Evolutionary conservation across 2,329 filamentous ascomycete species (phyloP).

Genomic region (Claviceps humidiphila): DNA sequence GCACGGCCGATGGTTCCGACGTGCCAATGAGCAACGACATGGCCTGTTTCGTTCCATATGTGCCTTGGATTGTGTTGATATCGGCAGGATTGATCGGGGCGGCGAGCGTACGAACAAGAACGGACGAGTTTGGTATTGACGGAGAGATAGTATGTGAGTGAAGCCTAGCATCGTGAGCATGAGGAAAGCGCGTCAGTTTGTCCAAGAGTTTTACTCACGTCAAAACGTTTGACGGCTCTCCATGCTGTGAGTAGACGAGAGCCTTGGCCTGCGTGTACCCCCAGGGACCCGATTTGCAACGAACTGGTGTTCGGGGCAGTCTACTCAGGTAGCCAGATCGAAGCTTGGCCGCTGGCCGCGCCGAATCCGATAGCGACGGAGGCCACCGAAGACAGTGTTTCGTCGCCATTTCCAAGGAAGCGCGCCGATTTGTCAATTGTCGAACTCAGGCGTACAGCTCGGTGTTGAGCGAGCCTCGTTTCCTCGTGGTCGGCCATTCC

Average conservation of each 20-base stretch:
- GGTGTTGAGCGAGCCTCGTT: background rate
- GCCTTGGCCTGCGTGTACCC: slow-evolving; percentile 77
- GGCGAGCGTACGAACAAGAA: slow-evolving; percentile 79
- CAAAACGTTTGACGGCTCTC: slow-evolving; percentile 60
- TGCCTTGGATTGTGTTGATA: slow-evolving; percentile 95
- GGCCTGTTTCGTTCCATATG: slow-evolving; percentile 74
- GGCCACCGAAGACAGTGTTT: slow-evolving; percentile 12
- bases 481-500: background rate
- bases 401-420: slow-evolving; percentile 11
- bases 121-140: slow-evolving; percentile 45
- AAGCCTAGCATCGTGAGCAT: slow-evolving; percentile 29
- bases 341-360: slow-evolving; percentile 11
- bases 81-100: slow-evolving; percentile 94
- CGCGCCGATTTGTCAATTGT: background rate
- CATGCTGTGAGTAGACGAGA: slow-evolving; percentile 62
- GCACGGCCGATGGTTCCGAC: slow-evolving; percentile 58
- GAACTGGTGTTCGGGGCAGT: slow-evolving; percentile 18
- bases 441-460: background rate
- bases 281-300: slow-evolving; percentile 49
- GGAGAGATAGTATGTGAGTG: slow-evolving; percentile 69
- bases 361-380: slow-evolving; percentile 11
- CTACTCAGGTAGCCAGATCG: slow-evolving; percentile 6
- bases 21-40: slow-evolving; percentile 71
- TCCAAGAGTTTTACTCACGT: slow-evolving; percentile 27
- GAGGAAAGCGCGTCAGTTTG: background rate